Evolutionary conservation across 2,329 filamentous ascomycete genomes (phyloP), one percentile per base, ranked within the genome.

Genomic region (Lithohypha guttulata): DNA sequence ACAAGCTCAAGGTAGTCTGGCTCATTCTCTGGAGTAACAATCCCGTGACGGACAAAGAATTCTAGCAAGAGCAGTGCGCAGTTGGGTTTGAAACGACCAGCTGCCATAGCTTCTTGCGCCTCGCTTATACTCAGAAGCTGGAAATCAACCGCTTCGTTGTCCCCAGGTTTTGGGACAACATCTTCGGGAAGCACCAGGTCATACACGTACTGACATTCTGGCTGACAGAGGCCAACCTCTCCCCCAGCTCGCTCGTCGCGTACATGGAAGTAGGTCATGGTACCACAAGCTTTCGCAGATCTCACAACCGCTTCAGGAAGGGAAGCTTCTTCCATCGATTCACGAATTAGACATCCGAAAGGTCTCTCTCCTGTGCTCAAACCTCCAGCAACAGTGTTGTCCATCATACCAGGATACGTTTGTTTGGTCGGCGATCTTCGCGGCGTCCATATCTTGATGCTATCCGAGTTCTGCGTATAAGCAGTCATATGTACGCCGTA

Each of bases 301-400:
- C 80, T 72, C 34, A 94, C 78, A 6, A 89, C 53, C 0, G 71
- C 64, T 42, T 79, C 81, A 0, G 83, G 73, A 14, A 98, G 63
- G 25, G 78, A 82, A 1, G 91, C 93, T 58, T 98, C 91, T 62
- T 98, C 91, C 47, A 79, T 79, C 2, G 81, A 80, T 61, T 98
- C 91, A 39, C 89, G 76, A 14, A 95, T 71, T 37, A 94, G 64
- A 57, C 81, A 85, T 55, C 89, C 85, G 34, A 86, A 80, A 0
- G 84, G 81, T 15, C 70, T 70, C 58, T 95, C 87, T 10, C 79
- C 81, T 0, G 84, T 83, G 57, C 81, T 78, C 50, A 96, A 78
- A 0, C 85, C 84, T 2, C 84, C 84, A 0, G 87, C 91, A 5
- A 93, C 91, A 1, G 86, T 86, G 59, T 96, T 98, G 60, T 98